Percentiles rank a stretch among this genome's conserved stretches.
Evolutionary conservation across 148 eudicot species (phyloP).

Genomic region (Silene conica): DNA sequence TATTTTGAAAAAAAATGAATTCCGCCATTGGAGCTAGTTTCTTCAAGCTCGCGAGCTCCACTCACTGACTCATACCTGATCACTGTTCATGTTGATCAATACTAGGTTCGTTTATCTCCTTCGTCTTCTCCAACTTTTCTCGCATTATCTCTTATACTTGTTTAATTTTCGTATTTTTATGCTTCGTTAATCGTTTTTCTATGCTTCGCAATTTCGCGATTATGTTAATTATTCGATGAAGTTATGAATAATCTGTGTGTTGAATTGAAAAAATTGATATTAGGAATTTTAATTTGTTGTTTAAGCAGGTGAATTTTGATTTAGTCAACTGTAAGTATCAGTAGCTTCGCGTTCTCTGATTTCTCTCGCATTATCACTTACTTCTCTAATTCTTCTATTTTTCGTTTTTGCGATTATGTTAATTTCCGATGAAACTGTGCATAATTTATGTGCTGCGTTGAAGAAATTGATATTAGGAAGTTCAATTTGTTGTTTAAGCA

Average conservation of each 20-base stretch:
- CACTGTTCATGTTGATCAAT: conserved; percentile 23
- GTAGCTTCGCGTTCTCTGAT: background rate
- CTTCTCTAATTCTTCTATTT: conserved; percentile 12
- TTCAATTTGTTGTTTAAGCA: conserved; percentile 9
- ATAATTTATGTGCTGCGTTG: background rate
- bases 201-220: conserved; percentile 16
- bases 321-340: too few species aligned
- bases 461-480: background rate
- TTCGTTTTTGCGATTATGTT: conserved; percentile 13
- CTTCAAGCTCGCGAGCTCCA: conserved; percentile 17
- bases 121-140: background rate
- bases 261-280: too few species aligned
- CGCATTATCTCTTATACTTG: background rate
- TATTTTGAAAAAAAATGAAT: conserved; percentile 12
- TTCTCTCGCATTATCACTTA: background rate
- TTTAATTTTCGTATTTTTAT: background rate
- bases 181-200: background rate
- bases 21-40: conserved; percentile 40
- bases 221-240: too few species aligned
- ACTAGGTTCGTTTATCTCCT: conserved; percentile 2
- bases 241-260: too few species aligned
- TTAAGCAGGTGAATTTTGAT: too few species aligned
- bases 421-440: background rate
- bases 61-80: conserved; percentile 2
- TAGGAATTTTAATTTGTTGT: too few species aligned